These are phyloP conservation scores for Royoungia palumana DNA, from an alignment of 768 basidiomycete species.

Conservation along the genomic window DNA sequence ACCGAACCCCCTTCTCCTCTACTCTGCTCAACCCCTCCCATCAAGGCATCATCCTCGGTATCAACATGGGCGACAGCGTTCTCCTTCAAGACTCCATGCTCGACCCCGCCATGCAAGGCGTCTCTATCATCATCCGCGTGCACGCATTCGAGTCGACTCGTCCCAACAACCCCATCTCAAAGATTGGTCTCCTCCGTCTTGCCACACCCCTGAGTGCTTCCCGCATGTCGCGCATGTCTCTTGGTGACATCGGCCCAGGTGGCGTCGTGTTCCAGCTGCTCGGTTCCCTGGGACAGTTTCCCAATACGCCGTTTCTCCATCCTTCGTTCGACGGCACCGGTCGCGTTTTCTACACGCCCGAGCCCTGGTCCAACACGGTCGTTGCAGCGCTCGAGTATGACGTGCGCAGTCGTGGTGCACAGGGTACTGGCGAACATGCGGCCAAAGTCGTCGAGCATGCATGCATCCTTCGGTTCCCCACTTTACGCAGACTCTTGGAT, in stretches of 20 bases:
- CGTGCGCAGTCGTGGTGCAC: not conserved
- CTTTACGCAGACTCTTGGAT: conserved; percentile 4
- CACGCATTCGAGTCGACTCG: not conserved
- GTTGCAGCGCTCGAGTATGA: conserved; percentile 14
- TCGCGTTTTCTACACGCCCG: conserved; percentile 3
- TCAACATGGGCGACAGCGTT: not conserved
- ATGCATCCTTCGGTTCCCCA: not conserved
- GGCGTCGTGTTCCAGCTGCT: conserved; percentile 7
- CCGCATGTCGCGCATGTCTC: not conserved
- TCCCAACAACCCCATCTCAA: not conserved
- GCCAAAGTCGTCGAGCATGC: conserved; percentile 5
- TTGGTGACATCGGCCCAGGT: not conserved
- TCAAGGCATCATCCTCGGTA: conserved; percentile 2
- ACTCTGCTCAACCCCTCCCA: conserved; percentile 10
- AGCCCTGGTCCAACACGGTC: not conserved
- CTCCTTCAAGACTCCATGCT: conserved; percentile 14
- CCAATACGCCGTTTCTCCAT: not conserved
- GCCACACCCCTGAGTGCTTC: not conserved
- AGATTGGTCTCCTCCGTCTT: conserved; percentile 11
- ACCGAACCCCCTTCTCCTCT: too few species aligned
- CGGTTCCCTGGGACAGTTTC: not conserved
- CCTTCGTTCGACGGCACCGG: conserved; percentile 16
- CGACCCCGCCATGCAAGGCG: conserved; percentile 8
- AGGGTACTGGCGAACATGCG: too few species aligned
- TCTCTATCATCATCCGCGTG: conserved; percentile 7